These are phyloP conservation scores for Isoetes engelmannii DNA, from an alignment of 83 land plant species.

Conservation along the genomic window DNA sequence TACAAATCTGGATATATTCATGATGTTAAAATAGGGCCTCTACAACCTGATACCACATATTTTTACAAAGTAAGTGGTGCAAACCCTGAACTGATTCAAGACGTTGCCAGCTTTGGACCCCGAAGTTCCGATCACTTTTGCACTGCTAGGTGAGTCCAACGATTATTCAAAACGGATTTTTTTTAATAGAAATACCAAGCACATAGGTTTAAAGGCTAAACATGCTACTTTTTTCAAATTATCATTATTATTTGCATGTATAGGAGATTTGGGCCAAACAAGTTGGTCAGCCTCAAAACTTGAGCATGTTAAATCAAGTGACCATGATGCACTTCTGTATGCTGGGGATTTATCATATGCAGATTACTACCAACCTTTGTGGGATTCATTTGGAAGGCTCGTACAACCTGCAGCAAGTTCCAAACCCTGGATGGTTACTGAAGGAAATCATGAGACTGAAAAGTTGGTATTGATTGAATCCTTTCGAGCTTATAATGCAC, in stretches of 20 bases:
- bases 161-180: neutral
- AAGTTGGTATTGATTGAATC: neutral
- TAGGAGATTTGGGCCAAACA: constrained; percentile 30
- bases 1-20: constrained; percentile 67
- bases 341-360: constrained; percentile 30
- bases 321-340: constrained; percentile 13
- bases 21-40: constrained; percentile 59
- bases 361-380: constrained; percentile 14
- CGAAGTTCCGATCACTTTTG: constrained; percentile 72
- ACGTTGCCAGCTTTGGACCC: constrained; percentile 55
- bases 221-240: too few relatives aligned
- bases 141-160: constrained; percentile 64
- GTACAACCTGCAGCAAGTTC: constrained; percentile 14
- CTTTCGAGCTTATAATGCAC: neutral
- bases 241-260: too few relatives aligned
- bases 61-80: constrained; percentile 56
- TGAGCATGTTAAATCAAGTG: constrained; percentile 8
- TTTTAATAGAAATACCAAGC: too few relatives aligned
- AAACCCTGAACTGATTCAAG: constrained; percentile 45
- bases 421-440: constrained; percentile 23
- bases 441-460: constrained; percentile 25
- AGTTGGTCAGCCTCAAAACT: constrained; percentile 17
- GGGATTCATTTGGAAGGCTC: constrained; percentile 22
- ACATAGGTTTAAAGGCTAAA: too few relatives aligned
- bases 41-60: constrained; percentile 42